Conservation (phyloP, 139 green algal genomes). For the Raphidocelis subcapitata region DNA sequence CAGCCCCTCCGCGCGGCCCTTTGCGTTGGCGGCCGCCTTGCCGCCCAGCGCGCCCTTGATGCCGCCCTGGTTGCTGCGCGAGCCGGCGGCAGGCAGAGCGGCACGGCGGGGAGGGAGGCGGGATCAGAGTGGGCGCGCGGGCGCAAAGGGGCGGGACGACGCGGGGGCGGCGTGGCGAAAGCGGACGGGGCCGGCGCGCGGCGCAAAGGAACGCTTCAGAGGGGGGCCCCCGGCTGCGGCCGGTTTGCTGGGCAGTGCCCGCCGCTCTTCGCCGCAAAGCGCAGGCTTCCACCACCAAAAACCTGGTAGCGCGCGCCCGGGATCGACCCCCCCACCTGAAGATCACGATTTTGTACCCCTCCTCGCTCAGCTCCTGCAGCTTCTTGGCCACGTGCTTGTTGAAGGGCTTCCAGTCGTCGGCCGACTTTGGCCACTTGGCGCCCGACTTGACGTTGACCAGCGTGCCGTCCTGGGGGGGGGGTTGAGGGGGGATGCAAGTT, state of each 20-base stretch:
- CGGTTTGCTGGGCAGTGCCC: not conserved
- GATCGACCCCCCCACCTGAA: constrained; percentile 61
- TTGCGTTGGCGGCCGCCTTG: constrained; percentile 52
- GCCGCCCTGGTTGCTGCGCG: constrained; percentile 69
- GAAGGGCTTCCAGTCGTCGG: constrained; percentile 59
- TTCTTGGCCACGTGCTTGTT: constrained; percentile 49
- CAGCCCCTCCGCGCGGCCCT: constrained; percentile 39
- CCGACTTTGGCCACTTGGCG: constrained; percentile 35
- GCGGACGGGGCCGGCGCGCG: not conserved
- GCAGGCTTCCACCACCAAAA: too few species aligned
- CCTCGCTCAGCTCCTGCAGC: constrained; percentile 37
- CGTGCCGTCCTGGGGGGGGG: constrained; percentile 62
- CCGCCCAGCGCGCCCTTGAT: constrained; percentile 65
- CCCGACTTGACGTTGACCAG: constrained; percentile 59
- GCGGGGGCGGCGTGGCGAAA: not conserved
- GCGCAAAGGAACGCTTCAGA: not conserved
- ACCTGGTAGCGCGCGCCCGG: too few species aligned
- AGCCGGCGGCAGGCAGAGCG: not conserved
- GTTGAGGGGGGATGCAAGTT: not conserved
- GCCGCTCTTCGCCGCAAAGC: too few species aligned
- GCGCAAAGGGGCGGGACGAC: not conserved
- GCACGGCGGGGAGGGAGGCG: not conserved
- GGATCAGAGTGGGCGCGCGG: not conserved
- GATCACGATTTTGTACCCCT: constrained; percentile 71
- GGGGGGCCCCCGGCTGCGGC: too few species aligned